Percentiles rank a stretch among this genome's conserved stretches.
These are phyloP conservation scores for Sphaerobolus stellatus DNA, from an alignment of 1,284 basidiomycete genomes.

Conservation along the genomic window DNA sequence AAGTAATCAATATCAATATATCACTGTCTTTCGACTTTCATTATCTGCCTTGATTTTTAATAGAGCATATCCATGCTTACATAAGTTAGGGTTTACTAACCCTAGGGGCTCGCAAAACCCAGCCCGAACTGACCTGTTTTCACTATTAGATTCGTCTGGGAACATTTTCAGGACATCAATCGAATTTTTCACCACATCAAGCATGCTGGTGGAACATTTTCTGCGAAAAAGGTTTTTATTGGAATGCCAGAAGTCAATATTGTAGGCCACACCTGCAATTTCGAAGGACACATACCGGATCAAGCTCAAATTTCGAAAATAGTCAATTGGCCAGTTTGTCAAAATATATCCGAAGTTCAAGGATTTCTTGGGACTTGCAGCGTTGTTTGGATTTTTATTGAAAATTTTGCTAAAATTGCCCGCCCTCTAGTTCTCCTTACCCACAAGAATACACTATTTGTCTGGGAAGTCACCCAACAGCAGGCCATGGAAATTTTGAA, in stretches of 20 bases:
- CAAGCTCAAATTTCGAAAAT: conserved; percentile 21
- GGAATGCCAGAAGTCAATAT: conserved; percentile 18
- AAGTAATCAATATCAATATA: too few species aligned
- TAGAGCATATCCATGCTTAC: too few species aligned
- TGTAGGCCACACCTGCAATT: conserved; percentile 22
- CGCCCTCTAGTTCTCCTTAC: conserved; percentile 27
- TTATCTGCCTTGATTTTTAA: too few species aligned
- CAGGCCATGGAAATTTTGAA: conserved; percentile 30
- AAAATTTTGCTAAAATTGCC: conserved; percentile 26
- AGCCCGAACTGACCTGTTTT: too few species aligned
- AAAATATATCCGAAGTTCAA: conserved; percentile 23
- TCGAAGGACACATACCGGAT: conserved; percentile 27
- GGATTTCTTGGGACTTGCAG: conserved; percentile 31
- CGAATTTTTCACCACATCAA: conserved; percentile 27
- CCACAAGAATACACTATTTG: conserved; percentile 27
- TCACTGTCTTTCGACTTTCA: too few species aligned
- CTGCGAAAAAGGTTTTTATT: conserved; percentile 20
- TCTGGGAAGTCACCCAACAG: conserved; percentile 19
- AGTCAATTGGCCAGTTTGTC: conserved; percentile 22
- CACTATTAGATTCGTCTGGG: conserved; percentile 39
- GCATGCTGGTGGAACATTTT: conserved; percentile 22
- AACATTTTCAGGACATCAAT: conserved; percentile 33
- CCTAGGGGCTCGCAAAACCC: too few species aligned
- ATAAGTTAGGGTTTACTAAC: too few species aligned
- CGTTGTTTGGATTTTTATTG: conserved; percentile 27